These are phyloP conservation scores for Umbilicaria muhlenbergii DNA, from an alignment of 495 filamentous ascomycete species.

Conservation along the genomic window DNA sequence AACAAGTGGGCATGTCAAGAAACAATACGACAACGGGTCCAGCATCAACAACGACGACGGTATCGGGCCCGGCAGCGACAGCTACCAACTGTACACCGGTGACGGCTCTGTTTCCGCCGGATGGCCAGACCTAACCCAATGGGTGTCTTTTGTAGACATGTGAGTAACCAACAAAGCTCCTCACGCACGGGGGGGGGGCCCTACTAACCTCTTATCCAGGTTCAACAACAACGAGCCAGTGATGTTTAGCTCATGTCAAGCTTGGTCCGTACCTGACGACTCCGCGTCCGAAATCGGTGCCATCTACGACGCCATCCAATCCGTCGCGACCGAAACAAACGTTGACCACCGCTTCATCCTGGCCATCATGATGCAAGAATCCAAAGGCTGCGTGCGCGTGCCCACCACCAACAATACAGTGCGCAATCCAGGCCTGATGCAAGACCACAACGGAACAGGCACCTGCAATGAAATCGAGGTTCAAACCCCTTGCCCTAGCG, in stretches of 20 bases:
- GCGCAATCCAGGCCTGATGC: conserved; percentile 41
- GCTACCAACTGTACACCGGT: conserved; percentile 8
- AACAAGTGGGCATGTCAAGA: background rate
- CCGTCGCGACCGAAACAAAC: conserved; percentile 20
- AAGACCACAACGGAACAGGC: conserved; percentile 30
- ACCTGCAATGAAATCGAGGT: conserved; percentile 27
- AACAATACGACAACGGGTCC: background rate
- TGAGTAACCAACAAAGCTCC: background rate
- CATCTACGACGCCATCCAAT: conserved; percentile 24
- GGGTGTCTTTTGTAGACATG: conserved; percentile 11
- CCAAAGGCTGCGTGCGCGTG: conserved; percentile 40
- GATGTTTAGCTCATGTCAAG: conserved; percentile 29
- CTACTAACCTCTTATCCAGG: conserved; percentile 8
- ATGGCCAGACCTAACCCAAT: conserved; percentile 7
- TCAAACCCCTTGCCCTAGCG: conserved; percentile 28
- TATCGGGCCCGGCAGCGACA: background rate
- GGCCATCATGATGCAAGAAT: conserved; percentile 42
- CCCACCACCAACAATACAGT: conserved; percentile 28
- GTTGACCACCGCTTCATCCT: conserved; percentile 43
- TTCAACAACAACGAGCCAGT: conserved; percentile 25
- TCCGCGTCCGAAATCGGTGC: conserved; percentile 23
- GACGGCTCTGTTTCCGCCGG: conserved; percentile 7
- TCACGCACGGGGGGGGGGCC: no score
- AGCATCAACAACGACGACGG: conserved; percentile 2
- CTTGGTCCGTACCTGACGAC: conserved; percentile 20